Conservation (phyloP, 176 grass and related monocot genomes). For the Phoenix roebelenii region DNA sequence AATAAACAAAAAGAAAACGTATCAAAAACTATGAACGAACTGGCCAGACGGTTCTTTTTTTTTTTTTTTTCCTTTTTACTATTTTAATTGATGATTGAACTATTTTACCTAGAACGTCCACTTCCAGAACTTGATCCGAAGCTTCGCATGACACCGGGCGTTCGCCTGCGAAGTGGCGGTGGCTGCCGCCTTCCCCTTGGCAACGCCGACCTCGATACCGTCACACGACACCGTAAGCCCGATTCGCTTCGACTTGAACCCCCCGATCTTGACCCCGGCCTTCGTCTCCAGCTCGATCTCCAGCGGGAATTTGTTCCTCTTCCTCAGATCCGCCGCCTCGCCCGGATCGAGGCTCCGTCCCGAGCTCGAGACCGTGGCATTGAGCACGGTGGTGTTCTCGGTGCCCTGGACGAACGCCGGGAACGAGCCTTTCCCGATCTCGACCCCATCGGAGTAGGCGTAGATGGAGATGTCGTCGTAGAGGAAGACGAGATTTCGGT, state of each 20-base stretch:
- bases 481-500: neutral
- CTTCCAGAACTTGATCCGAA: slow-evolving; percentile 10
- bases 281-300: neutral
- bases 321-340: slow-evolving; percentile 4
- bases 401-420: neutral
- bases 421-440: neutral
- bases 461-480: neutral
- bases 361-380: slow-evolving; percentile 2
- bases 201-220: neutral
- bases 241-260: neutral
- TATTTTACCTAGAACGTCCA: neutral
- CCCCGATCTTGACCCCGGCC: neutral
- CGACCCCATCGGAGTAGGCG: neutral
- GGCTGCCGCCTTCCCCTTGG: neutral
- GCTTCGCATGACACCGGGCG: neutral
- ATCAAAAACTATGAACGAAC: no score
- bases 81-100: no score
- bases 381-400: neutral
- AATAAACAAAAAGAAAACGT: no score
- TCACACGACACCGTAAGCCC: neutral
- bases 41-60: no score
- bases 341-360: neutral
- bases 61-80: no score
- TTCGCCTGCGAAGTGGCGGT: neutral
- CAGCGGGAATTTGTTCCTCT: neutral